Base-by-base conservation (phyloP, 2,329 filamentous ascomycete species). In the Talaromyces sp. region DNA sequence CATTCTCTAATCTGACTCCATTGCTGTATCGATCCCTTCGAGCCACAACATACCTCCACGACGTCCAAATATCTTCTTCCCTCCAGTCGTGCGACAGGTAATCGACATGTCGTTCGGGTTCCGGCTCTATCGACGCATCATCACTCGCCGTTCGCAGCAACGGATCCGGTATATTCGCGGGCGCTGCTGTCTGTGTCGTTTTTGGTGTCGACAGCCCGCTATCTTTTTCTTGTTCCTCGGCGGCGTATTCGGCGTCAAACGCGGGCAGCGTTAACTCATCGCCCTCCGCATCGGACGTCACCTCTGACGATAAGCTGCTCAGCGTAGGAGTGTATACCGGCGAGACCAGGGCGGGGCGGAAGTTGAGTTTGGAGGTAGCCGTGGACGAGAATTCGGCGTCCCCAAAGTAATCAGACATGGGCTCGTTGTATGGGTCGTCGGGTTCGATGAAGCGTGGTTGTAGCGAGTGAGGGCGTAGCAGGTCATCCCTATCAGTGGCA, bases 11-110 rank as follows among this genome's bases (percentile, higher is more conserved):
- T 59, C 95, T 85, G 39, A 89, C 89, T 41, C 90, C 87, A 76
- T 97, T 94, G 70, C 87, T 88, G 69, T 96, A 96, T 62, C 91
- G 86, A 66, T 87, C 88, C 71, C 90, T 85, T 72, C 92, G 90
- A 33, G 90, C 89, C 17, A 93, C 88, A 71, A 98, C 92, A 75
- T 96, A 95, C 74, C 93, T 89, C 95, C 95, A 98, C 1, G 94
- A 97, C 6, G 91, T 90, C 93, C 93, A 98, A 31, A 98, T 96
- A 78, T 99, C 94, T 77, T 98, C 93, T 78, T 97, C 93, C 68
- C 86, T 88, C 92, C 94, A 97, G 67, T 94, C 88, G 74, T 98
- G 91, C 19, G 93, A 96, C 56, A 97, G 85, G 74, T 97, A 97
- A 79, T 97, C 93, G n/a, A 97, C 93, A 78, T 97, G 92, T 69